Conservation (phyloP, 2,329 filamentous ascomycete genomes). For the Cryphonectria carpinicola region DNA sequence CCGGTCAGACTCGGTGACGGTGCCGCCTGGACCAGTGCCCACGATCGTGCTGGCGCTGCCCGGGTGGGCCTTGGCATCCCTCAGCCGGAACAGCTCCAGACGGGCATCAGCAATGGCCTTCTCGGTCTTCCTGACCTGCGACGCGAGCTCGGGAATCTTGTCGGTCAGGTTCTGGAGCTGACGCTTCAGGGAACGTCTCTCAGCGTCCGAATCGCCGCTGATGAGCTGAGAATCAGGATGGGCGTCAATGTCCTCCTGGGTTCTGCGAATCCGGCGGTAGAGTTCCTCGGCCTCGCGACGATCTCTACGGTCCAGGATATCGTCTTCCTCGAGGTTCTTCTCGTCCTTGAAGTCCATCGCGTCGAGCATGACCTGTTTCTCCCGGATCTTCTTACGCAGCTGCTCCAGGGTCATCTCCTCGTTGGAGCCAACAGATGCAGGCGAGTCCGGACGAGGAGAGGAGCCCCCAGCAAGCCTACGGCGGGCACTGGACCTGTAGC, state of each 20-base stretch:
- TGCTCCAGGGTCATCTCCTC: constrained; percentile 89
- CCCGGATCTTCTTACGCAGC: constrained; percentile 86
- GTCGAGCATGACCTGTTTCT: constrained; percentile 92
- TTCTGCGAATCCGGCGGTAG: constrained; percentile 85
- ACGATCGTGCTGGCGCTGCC: constrained; percentile 79
- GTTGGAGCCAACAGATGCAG: constrained; percentile 68
- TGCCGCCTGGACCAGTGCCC: constrained; percentile 88
- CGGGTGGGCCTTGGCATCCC: constrained; percentile 90
- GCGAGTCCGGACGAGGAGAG: constrained; percentile 81
- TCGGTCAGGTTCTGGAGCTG: constrained; percentile 89
- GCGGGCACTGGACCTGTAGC: constrained; percentile 91
- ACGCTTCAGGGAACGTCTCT: constrained; percentile 81
- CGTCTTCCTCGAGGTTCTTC: constrained; percentile 86
- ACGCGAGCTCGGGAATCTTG: constrained; percentile 88
- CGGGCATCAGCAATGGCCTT: constrained; percentile 90
- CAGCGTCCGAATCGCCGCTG: constrained; percentile 81
- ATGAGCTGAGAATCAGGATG: constrained; percentile 78
- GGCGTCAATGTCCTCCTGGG: constrained; percentile 92
- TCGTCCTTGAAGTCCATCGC: constrained; percentile 97
- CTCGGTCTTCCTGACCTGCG: constrained; percentile 87
- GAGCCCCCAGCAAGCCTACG: constrained; percentile 74
- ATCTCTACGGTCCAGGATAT: constrained; percentile 86
- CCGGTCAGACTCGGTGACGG: constrained; percentile 89
- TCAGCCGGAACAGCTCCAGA: constrained; percentile 89
- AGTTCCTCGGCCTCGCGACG: constrained; percentile 91